Base-by-base conservation (phyloP, 805 yeast genomes). In the Naumovozyma dairenensis region DNA sequence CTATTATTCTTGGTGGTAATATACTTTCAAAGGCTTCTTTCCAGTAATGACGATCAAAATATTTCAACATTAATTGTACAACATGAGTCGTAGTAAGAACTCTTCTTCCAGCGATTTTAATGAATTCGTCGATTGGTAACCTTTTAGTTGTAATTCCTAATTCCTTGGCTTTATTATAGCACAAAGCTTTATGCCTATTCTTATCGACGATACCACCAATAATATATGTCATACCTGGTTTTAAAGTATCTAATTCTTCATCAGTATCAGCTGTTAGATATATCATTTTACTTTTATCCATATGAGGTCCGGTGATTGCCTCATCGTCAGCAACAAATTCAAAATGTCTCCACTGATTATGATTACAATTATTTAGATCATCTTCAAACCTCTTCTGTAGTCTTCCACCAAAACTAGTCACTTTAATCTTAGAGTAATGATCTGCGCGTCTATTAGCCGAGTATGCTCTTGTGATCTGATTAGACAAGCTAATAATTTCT, bases 171-270 rank as follows among this genome's bases (percentile, higher is more conserved):
- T 87, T 92, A 42, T 80, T 69, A 31, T 73, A 67, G 55, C 98
- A 89, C 21, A 89, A 58, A 42, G 68, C 66, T 57, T 84, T 83
- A 61, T 86, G 79, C 46, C 97, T 71, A 39, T 93, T 93, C 56
- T 89, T 89, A 56, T 89, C 98, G 3, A 89, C 97, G 36, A 89
- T 89, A 1, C 97, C 98, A 7, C 98, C 98, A 32, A 89, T 76
- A 28, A 89, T 74, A 46, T 89, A 89, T 0, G 93, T 82, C 53
- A 68, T 65, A 3, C 79, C 82, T 4, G 75, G 72, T 40, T 78
- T 75, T 34, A 89, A 62, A 17, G 65, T 71, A 8, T 69, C 73
- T 22, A 92, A 48, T 16, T 66, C 72, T 6, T 79, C 80, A 6
- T 77, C 81, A 0, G 96, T 79, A 48, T 89, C 98, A 0, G 96